Conservation (phyloP, 208 protist genomes). For the Acanthamoeba lenticulata region DNA sequence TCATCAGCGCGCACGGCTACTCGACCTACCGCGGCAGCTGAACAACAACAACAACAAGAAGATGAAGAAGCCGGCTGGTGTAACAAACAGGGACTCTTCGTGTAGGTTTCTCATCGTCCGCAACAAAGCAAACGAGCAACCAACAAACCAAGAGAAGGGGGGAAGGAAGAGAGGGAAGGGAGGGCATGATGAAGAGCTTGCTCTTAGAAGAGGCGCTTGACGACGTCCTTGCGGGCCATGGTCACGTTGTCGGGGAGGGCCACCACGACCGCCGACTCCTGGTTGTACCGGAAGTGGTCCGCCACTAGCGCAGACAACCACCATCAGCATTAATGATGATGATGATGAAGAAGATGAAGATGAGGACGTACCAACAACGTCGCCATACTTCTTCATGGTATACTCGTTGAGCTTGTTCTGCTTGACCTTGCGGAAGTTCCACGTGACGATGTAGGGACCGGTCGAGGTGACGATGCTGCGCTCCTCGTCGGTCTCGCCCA, state of each 20-base stretch:
- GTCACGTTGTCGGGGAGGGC: conserved; percentile 80
- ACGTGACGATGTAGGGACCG: conserved; percentile 84
- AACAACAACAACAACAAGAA: not conserved
- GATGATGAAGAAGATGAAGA: not conserved
- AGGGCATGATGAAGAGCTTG: not conserved
- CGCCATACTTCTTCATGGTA: conserved; percentile 76
- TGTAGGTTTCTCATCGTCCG: too few species aligned
- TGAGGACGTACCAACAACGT: conserved; percentile 66
- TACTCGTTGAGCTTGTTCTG: conserved; percentile 75
- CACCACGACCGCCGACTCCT: conserved; percentile 81
- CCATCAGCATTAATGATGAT: not conserved
- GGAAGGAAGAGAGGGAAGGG: too few species aligned
- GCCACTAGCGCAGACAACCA: not conserved
- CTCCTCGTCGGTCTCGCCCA: conserved; percentile 61
- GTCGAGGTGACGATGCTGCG: conserved; percentile 81
- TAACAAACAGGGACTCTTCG: too few species aligned
- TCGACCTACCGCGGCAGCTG: conserved; percentile 63
- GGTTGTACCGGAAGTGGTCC: conserved; percentile 83
- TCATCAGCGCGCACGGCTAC: conserved; percentile 66
- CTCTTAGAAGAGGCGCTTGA: not conserved
- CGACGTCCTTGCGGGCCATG: conserved; percentile 71
- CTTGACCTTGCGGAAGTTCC: conserved; percentile 85
- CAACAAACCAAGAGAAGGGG: too few species aligned
- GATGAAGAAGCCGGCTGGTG: not conserved
- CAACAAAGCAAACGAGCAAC: too few species aligned